Conservation (phyloP, 352 stramenopile species). For the Globisporangium rhizosaccharum region DNA sequence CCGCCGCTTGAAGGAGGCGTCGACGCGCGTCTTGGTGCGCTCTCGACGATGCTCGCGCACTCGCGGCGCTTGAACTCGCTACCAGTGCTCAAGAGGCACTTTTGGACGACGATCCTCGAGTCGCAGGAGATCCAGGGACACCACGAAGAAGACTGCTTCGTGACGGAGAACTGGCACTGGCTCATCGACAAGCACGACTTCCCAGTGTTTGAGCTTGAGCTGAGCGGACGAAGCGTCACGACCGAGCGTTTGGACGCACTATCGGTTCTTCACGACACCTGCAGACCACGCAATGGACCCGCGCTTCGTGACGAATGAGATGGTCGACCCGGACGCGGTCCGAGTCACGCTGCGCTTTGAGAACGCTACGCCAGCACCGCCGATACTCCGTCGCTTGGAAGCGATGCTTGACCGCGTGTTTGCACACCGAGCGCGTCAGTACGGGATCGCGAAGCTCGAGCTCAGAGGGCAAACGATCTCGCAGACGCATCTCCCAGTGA, state of each 20-base stretch:
- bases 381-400: not conserved
- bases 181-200: not conserved
- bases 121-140: not conserved
- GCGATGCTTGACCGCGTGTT: not conserved
- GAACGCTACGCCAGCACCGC: not conserved
- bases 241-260: not conserved
- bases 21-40: not conserved
- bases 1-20: not conserved
- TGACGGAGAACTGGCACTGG: not conserved
- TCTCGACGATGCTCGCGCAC: not conserved
- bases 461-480: not conserved
- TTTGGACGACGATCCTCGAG: not conserved
- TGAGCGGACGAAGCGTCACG: not conserved
- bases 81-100: not conserved
- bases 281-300: not conserved
- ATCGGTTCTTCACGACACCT: not conserved
- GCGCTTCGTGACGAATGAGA: not conserved
- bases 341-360: not conserved
- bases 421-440: slow-evolving; percentile 1
- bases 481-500: not conserved
- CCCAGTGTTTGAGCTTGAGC: not conserved
- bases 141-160: not conserved
- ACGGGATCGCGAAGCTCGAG: not conserved
- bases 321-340: not conserved
- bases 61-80: not conserved